A percentile compares a stretch with the other conserved stretches of the same genome.
Evolutionary conservation across 2,329 filamentous ascomycete genomes (phyloP).

Genomic region (Arachnomyces sp.): DNA sequence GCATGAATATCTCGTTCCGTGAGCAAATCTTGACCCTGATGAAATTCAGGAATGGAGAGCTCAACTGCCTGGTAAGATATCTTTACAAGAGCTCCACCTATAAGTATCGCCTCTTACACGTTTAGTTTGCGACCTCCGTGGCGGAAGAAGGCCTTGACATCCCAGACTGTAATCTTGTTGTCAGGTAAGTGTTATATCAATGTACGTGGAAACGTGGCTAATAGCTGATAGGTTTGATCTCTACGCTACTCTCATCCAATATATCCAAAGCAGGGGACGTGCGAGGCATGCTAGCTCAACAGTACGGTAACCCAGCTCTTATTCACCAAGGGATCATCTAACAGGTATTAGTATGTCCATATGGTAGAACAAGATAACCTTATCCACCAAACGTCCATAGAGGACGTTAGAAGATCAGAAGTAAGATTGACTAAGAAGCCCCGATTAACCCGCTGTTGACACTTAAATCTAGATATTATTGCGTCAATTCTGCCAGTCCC

Average conservation of each 20-base stretch:
- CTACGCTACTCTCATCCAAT: constrained; percentile 84
- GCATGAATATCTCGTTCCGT: constrained; percentile 59
- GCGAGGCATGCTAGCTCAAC: constrained; percentile 70
- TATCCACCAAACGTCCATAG: constrained; percentile 53
- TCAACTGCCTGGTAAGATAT: constrained; percentile 46
- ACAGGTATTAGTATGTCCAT: constrained; percentile 55
- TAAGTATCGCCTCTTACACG: constrained; percentile 7
- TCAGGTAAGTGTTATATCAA: constrained; percentile 32
- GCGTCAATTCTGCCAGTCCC: constrained; percentile 63
- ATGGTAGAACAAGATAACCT: constrained; percentile 71
- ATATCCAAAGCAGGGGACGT: constrained; percentile 84
- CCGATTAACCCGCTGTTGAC: neutral
- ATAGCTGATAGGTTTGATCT: constrained; percentile 62
- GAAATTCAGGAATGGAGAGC: constrained; percentile 52
- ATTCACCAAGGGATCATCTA: constrained; percentile 2
- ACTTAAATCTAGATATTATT: constrained; percentile 44
- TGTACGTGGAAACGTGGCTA: constrained; percentile 35
- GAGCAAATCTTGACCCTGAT: constrained; percentile 67
- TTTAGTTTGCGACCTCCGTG: constrained; percentile 55
- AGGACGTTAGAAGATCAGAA: constrained; percentile 43
- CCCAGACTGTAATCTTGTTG: constrained; percentile 58
- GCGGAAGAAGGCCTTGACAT: constrained; percentile 62
- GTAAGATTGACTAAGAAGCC: constrained; percentile 15
- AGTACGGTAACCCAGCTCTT: constrained; percentile 16
- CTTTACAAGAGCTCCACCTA: neutral